phyloP scores from a whole-genome alignment of 805 yeast genomes.

The Priceomyces haplophilus region DNA sequence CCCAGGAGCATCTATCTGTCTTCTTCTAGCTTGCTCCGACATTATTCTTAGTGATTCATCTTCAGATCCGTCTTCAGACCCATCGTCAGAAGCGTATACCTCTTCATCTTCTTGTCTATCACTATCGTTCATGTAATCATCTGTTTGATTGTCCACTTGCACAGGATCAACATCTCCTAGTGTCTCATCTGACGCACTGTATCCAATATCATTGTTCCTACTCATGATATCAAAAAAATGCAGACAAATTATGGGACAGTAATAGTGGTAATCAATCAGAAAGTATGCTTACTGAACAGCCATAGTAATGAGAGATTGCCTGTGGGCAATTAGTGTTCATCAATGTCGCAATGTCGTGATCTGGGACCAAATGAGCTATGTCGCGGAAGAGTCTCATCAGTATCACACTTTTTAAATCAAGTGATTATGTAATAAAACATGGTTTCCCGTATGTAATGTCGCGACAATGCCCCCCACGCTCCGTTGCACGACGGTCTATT shows the following conservation, averaged over 20 bases:
- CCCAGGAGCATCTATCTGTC: slow-evolving; percentile 17
- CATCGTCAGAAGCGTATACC: slow-evolving; percentile 12
- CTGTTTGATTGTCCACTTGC: neutral
- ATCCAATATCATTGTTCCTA: neutral
- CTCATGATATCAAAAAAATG: neutral
- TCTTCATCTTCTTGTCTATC: neutral
- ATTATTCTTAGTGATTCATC: slow-evolving; percentile 34
- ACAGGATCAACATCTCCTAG: neutral
- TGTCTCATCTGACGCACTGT: neutral
- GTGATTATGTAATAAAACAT: no score
- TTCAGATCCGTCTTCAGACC: slow-evolving; percentile 9
- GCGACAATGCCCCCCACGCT: no score
- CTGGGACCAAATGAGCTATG: neutral
- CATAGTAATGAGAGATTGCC: neutral
- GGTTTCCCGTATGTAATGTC: no score
- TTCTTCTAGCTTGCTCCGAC: slow-evolving; percentile 32
- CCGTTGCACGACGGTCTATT: no score
- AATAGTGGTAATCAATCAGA: neutral
- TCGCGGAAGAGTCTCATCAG: no score
- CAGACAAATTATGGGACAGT: no score
- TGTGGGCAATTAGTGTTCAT: neutral
- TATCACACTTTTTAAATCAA: no score
- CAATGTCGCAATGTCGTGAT: neutral
- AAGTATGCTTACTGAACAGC: neutral
- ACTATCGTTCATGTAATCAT: neutral